Evolutionary conservation across 169 alveolate genomes (phyloP), one percentile per base, ranked within the genome.

Genomic region (Plasmodium gaboni): DNA sequence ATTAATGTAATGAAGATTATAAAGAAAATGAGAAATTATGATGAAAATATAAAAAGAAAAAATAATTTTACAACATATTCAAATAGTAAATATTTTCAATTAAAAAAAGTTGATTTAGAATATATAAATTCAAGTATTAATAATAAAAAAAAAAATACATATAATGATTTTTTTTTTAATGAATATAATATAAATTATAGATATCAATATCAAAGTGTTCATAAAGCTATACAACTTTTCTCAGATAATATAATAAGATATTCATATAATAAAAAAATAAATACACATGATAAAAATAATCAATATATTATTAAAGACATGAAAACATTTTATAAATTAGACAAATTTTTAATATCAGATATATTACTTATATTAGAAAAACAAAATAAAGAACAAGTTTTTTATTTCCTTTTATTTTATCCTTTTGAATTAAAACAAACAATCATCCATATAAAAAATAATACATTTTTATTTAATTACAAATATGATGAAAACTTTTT

Each of bases 351-450:
- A 46, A 76, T 15, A 12, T n/a, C 68, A 64, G 89, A 76, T 64
- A 55, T 76, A 12, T 19, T 68, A 17, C 44, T 48, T 68, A 50
- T 46, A 24, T 63, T 76, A 22, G 89, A 76, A 76, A 76, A 64
- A 64, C 44, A 69, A 13, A 57, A 32, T 17, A 59, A 76, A 10
- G 22, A 64, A 48, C 10, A 38, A 38, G 17, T 64, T 64, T 76
- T 44, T 42, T 61, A 76, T 55, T 76, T 46, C 51, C 67, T 76
- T 8, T 32, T 76, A 64, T 76, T 76, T 64, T 76, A 76, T 38
- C 89, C 89, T n/a, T 22, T 64, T 32, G 89, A 76, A 76, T 50
- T 76, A 48, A 76, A 76, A 64, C 44, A 32, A 64, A 76, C 65
- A 42, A 28, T 76, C 15, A 67, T 65, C 64, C 64, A 55, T 42